phyloP scores from a whole-genome alignment of 495 filamentous ascomycete genomes.

The Penicillium coffeae region DNA sequence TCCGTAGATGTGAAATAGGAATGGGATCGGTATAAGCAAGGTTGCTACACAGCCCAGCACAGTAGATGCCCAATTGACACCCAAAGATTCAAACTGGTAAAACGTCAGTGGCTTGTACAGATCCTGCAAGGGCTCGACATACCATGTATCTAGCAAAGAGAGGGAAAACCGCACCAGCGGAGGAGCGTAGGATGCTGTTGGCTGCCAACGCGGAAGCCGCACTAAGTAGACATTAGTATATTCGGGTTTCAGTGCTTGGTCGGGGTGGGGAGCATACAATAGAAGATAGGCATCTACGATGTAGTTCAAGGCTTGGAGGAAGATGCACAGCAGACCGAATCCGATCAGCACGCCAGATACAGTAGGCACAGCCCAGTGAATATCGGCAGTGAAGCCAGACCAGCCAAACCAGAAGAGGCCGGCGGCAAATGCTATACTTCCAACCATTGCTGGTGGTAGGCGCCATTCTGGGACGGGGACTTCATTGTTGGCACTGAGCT shows the following conservation, averaged over 20 bases:
- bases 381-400: conserved; percentile 59
- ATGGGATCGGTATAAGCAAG: conserved; percentile 66
- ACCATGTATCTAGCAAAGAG: conserved; percentile 74
- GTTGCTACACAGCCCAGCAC: conserved; percentile 69
- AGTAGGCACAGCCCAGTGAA: conserved; percentile 82
- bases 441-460: conserved; percentile 71
- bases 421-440: conserved; percentile 66
- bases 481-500: conserved; percentile 68
- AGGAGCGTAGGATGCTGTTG: conserved; percentile 78
- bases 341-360: conserved; percentile 60
- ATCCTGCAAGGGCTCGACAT: conserved; percentile 8
- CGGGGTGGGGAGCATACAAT: conserved; percentile 57
- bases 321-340: conserved; percentile 71
- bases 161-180: conserved; percentile 72
- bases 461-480: conserved; percentile 83
- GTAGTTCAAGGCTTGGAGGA: conserved; percentile 80
- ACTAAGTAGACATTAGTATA: conserved; percentile 30
- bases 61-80: conserved; percentile 72
- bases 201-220: conserved; percentile 82
- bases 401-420: conserved; percentile 89
- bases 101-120: conserved; percentile 21
- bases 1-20: conserved; percentile 55
- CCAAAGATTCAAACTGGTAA: conserved; percentile 59
- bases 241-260: no score
- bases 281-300: conserved; percentile 85